Evolutionary conservation across 225 moss, liverwort and hornwort genomes (phyloP).

Genomic region (Neckera pumila): DNA sequence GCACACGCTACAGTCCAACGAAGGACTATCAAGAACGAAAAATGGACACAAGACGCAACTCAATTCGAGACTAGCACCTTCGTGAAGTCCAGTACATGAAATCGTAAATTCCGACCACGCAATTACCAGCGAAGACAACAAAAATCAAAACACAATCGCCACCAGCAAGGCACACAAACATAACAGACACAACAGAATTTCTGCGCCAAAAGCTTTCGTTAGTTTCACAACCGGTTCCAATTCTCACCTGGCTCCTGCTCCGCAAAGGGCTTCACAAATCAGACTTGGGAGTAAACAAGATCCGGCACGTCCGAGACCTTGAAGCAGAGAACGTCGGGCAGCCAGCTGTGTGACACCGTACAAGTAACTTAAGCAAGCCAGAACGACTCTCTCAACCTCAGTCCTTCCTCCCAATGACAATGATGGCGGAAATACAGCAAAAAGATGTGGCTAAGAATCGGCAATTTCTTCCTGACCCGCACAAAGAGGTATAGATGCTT

Average conservation of each 20-base stretch:
- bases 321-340: neutral
- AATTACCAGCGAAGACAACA: neutral
- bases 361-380: neutral
- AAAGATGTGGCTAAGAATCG: neutral
- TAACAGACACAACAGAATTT: neutral
- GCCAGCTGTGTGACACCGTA: neutral
- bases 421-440: neutral
- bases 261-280: neutral
- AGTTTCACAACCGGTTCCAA: neutral
- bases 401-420: neutral
- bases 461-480: neutral
- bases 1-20: neutral
- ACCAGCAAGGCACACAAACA: neutral
- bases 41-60: neutral
- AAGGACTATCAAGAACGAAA: neutral
- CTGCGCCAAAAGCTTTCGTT: neutral
- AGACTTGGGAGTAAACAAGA: neutral
- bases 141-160: neutral
- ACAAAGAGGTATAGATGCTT: neutral
- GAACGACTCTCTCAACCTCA: neutral
- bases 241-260: neutral
- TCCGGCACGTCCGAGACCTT: neutral
- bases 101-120: neutral
- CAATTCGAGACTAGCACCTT: neutral
- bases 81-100: neutral